A percentile compares a stretch with the other conserved stretches of the same genome.
These are phyloP conservation scores for Penicillium pulvis DNA, from an alignment of 495 filamentous ascomycete species.

Conservation along the genomic window DNA sequence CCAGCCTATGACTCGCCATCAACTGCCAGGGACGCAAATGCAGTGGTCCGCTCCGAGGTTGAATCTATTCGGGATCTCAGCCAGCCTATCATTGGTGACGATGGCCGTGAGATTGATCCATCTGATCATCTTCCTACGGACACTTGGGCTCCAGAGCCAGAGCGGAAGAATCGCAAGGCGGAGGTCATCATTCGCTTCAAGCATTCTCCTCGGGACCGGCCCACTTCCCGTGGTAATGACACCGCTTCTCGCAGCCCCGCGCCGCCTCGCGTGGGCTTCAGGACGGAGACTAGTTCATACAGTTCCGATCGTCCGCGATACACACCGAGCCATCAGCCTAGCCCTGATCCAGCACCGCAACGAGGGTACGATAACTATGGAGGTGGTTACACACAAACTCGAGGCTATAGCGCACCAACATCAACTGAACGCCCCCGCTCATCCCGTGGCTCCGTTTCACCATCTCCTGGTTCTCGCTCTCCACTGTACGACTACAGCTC, in stretches of 20 bases:
- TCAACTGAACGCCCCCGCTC: slow-evolving; percentile 29
- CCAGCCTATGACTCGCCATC: slow-evolving; percentile 47
- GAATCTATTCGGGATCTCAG: slow-evolving; percentile 35
- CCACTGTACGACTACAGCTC: slow-evolving; percentile 35
- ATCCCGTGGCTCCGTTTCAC: slow-evolving; percentile 36
- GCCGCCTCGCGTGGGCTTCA: slow-evolving; percentile 31
- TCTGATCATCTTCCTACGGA: slow-evolving; percentile 90
- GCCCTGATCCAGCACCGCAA: slow-evolving; percentile 25
- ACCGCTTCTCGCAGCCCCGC: slow-evolving; percentile 12
- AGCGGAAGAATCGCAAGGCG: slow-evolving; percentile 67
- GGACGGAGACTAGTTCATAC: slow-evolving; percentile 19
- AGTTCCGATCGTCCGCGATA: slow-evolving; percentile 21
- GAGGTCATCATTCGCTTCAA: slow-evolving; percentile 57
- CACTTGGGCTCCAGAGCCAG: slow-evolving; percentile 92
- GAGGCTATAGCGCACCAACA: slow-evolving; percentile 30
- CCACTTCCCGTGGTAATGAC: slow-evolving; percentile 30
- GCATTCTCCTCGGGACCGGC: slow-evolving; percentile 34
- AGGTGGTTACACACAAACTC: slow-evolving; percentile 23
- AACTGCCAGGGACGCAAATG: slow-evolving; percentile 44
- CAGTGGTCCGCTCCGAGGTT: slow-evolving; percentile 35
- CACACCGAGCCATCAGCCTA: slow-evolving; percentile 22
- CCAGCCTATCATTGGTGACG: slow-evolving; percentile 72
- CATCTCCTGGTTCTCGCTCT: slow-evolving; percentile 34
- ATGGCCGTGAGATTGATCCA: slow-evolving; percentile 87
- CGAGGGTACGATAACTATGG: slow-evolving; percentile 15